Percentiles rank a stretch among this genome's conserved stretches.
Conservation (phyloP, 129 eudicot species). For the sunflower (Helianthus annuus) region DNA sequence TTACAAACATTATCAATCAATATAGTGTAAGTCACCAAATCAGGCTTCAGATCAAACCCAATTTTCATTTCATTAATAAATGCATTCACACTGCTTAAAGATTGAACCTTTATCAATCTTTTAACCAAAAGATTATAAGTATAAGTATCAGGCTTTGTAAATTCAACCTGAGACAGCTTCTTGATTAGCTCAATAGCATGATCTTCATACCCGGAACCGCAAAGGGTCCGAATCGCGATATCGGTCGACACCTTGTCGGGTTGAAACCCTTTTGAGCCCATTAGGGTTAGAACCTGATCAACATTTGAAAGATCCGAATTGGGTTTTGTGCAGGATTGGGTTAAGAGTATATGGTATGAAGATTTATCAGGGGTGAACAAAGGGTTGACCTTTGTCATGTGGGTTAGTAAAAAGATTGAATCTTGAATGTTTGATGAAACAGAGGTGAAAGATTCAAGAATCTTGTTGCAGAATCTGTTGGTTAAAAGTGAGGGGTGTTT, state of each 20-base stretch:
- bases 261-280: slow-evolving; percentile 55
- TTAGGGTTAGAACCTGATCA: slow-evolving; percentile 44
- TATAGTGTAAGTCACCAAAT: slow-evolving; percentile 86
- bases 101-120: slow-evolving; percentile 41
- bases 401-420: slow-evolving; percentile 53
- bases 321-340: slow-evolving; percentile 47
- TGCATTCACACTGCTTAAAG: slow-evolving; percentile 50
- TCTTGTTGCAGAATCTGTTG: slow-evolving; percentile 51
- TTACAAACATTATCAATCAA: slow-evolving; percentile 95
- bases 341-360: slow-evolving; percentile 58
- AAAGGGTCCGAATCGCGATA: slow-evolving; percentile 73
- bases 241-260: slow-evolving; percentile 75
- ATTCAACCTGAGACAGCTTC: slow-evolving; percentile 54
- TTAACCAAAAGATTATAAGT: slow-evolving; percentile 76
- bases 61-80: slow-evolving; percentile 66
- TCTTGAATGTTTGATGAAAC: slow-evolving; percentile 46
- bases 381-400: slow-evolving; percentile 66
- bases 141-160: slow-evolving; percentile 50
- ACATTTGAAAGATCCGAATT: slow-evolving; percentile 36
- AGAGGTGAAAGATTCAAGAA: slow-evolving; percentile 59
- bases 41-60: slow-evolving; percentile 57
- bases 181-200: slow-evolving; percentile 60
- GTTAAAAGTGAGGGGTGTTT: slow-evolving; percentile 26
- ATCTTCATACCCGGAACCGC: slow-evolving; percentile 50
- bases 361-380: slow-evolving; percentile 66